These are phyloP conservation scores for Solanum hybrid DNA, from an alignment of 305 asterid genomes.

Conservation along the genomic window DNA sequence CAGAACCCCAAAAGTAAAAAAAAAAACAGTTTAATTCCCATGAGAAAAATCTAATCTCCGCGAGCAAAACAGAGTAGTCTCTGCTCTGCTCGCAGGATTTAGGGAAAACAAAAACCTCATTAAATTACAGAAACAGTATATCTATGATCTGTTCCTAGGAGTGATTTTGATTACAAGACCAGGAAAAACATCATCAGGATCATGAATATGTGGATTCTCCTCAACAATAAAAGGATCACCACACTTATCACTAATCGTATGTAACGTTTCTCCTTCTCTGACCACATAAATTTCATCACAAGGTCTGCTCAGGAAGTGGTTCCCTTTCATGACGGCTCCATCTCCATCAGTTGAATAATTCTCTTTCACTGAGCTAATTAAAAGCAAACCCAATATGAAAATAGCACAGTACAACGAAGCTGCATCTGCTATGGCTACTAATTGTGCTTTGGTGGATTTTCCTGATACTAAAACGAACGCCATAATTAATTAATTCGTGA, in stretches of 20 bases:
- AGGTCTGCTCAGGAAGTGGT: constrained; percentile 11
- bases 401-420: constrained; percentile 40
- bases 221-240: constrained; percentile 67
- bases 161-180: constrained; percentile 62
- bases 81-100: neutral
- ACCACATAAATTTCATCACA: constrained; percentile 68
- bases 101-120: neutral
- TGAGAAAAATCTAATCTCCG: constrained; percentile 3
- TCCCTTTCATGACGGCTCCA: constrained; percentile 15
- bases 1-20: neutral
- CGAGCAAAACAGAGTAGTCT: neutral
- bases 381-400: constrained; percentile 35
- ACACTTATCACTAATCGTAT: constrained; percentile 69
- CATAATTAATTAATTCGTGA: neutral
- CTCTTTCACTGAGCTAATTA: constrained; percentile 28
- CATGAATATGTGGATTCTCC: constrained; percentile 67
- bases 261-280: constrained; percentile 69
- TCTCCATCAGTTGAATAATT: constrained; percentile 1
- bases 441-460: constrained; percentile 4
- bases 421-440: constrained; percentile 38
- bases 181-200: constrained; percentile 76
- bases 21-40: neutral
- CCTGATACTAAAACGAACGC: neutral
- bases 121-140: neutral
- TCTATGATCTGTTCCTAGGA: constrained; percentile 13